Conservation (phyloP, 2,329 filamentous ascomycete genomes). For the Penicillium sp. region DNA sequence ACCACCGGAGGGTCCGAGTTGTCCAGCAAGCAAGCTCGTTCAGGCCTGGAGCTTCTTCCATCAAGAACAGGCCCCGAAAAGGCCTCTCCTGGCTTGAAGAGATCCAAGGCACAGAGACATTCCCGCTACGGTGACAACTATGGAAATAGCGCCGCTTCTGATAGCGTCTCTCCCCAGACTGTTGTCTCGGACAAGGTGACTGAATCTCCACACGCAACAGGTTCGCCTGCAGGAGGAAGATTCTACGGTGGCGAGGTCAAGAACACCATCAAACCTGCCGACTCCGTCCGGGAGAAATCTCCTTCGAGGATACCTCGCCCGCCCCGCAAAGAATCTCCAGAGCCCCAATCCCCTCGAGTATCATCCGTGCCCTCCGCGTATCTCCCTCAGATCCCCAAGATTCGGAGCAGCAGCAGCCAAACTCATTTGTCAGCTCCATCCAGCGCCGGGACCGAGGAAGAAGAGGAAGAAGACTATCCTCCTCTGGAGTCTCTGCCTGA, state of each 20-base stretch:
- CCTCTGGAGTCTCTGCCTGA: slow-evolving; percentile 18
- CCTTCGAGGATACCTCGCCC: slow-evolving; percentile 19
- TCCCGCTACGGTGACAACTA: slow-evolving; percentile 40
- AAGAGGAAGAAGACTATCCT: slow-evolving; percentile 31
- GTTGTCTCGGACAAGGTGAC: slow-evolving; percentile 19
- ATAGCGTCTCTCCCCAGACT: slow-evolving; percentile 23
- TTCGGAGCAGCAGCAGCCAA: slow-evolving; percentile 37
- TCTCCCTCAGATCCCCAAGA: slow-evolving; percentile 43
- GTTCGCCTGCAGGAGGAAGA: slow-evolving; percentile 9
- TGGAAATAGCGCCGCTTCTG: slow-evolving; percentile 30
- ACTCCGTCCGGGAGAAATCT: slow-evolving; percentile 14
- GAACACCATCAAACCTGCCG: slow-evolving; percentile 10
- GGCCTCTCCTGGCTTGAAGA: slow-evolving; percentile 33
- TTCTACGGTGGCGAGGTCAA: slow-evolving; percentile 13
- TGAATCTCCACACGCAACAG: slow-evolving; percentile 9
- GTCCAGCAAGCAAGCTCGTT: slow-evolving; percentile 19
- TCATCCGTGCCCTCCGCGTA: slow-evolving; percentile 46
- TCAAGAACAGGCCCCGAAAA: slow-evolving; percentile 31
- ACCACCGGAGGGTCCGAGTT: slow-evolving; percentile 22
- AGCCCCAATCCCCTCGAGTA: slow-evolving; percentile 35
- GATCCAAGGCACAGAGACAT: slow-evolving; percentile 39
- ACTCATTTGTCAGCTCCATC: slow-evolving; percentile 27
- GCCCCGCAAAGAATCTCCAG: slow-evolving; percentile 24
- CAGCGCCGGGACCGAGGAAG: slow-evolving; percentile 23
- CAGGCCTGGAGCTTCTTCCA: slow-evolving; percentile 31